Percentiles rank a stretch among this genome's conserved stretches.
Evolutionary conservation across 2,329 filamentous ascomycete genomes (phyloP).

Genomic region (Dactylellina parvicollis): DNA sequence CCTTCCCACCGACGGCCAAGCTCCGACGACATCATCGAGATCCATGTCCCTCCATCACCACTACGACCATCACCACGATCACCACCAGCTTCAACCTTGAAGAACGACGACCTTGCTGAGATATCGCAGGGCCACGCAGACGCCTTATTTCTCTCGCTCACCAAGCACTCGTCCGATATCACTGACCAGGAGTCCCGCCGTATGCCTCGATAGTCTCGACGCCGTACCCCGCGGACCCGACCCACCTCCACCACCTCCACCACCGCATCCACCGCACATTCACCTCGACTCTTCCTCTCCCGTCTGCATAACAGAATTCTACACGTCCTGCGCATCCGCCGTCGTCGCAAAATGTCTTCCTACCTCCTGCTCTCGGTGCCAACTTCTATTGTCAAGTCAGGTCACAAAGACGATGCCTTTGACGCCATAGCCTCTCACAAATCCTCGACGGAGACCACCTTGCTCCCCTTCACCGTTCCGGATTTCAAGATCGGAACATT

Average conservation of each 20-base stretch:
- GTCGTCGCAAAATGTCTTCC: conserved; percentile 62
- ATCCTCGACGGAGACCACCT: conserved; percentile 76
- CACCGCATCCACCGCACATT: neutral
- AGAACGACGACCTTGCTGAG: neutral
- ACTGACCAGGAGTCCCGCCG: conserved; percentile 27
- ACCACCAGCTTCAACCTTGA: conserved; percentile 10
- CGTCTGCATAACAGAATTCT: conserved; percentile 28
- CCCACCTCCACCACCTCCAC: conserved; percentile 25
- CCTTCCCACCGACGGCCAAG: conserved; percentile 20
- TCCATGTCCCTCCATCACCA: neutral
- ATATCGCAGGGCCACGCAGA: conserved; percentile 14
- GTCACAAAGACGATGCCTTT: conserved; percentile 82
- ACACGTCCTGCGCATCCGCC: conserved; percentile 36
- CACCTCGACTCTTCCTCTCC: conserved; percentile 38
- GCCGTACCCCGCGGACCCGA: conserved; percentile 52
- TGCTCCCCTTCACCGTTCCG: conserved; percentile 81
- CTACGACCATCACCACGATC: neutral
- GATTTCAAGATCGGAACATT: conserved; percentile 98
- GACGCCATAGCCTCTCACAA: conserved; percentile 78
- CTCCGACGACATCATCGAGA: conserved; percentile 44
- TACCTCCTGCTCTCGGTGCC: conserved; percentile 93
- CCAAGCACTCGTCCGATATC: neutral
- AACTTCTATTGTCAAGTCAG: conserved; percentile 82
- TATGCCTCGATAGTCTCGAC: conserved; percentile 55
- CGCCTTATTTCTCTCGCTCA: neutral